A percentile compares a stretch with the other conserved stretches of the same genome.
phyloP scores from a whole-genome alignment of 306 rosid species.

The Albizia julibrissin region DNA sequence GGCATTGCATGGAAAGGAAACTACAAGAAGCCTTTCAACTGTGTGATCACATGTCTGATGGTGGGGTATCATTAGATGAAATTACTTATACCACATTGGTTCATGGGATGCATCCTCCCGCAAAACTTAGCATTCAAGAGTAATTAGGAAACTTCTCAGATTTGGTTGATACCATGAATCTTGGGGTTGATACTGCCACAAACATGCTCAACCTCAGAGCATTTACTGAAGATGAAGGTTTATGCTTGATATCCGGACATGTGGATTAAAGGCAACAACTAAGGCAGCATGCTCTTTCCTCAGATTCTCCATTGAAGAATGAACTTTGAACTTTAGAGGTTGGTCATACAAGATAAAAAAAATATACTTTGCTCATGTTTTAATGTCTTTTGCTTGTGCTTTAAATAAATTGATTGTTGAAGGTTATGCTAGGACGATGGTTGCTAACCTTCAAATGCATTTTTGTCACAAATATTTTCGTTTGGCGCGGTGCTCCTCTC shows the following conservation, averaged over 20 bases:
- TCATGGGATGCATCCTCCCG: slow-evolving; percentile 49
- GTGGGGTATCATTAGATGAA: slow-evolving; percentile 51
- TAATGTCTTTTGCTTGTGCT: background rate
- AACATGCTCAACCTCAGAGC: slow-evolving; percentile 16
- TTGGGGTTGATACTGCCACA: slow-evolving; percentile 20
- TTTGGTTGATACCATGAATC: slow-evolving; percentile 4
- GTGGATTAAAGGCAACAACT: slow-evolving; percentile 19
- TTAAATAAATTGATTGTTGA: background rate
- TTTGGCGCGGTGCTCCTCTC: background rate
- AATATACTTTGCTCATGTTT: slow-evolving; percentile 1
- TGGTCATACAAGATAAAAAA: slow-evolving; percentile 37
- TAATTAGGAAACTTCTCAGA: slow-evolving; percentile 29
- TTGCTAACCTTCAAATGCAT: background rate
- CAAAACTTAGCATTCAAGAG: slow-evolving; percentile 37
- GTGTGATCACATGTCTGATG: slow-evolving; percentile 44
- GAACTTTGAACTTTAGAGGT: slow-evolving; percentile 35
- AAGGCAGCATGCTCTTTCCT: slow-evolving; percentile 27
- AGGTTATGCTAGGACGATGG: slow-evolving; percentile 22
- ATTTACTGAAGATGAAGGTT: slow-evolving; percentile 19
- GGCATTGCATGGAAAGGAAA: slow-evolving; percentile 51
- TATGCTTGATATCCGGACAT: slow-evolving; percentile 23
- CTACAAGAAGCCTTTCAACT: slow-evolving; percentile 45
- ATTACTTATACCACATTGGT: slow-evolving; percentile 55
- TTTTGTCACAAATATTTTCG: background rate
- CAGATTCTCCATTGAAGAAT: slow-evolving; percentile 18